Conservation (phyloP, 75 land plant genomes). For the Pinus taeda region DNA sequence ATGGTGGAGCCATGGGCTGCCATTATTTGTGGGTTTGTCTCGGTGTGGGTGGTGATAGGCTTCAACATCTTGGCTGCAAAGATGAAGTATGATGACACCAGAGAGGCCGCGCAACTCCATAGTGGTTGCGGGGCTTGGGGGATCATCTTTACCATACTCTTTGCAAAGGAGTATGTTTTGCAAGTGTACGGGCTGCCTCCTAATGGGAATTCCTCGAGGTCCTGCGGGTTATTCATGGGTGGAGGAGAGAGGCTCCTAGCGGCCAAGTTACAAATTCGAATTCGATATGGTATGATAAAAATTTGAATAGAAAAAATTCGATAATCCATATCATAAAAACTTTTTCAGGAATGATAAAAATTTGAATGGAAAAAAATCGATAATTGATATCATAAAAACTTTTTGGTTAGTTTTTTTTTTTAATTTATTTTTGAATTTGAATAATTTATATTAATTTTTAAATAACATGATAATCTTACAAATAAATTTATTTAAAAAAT, state of each 20-base stretch:
- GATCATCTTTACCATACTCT: constrained; percentile 65
- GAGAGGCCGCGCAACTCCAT: constrained; percentile 88
- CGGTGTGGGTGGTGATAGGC: constrained; percentile 70
- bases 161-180: constrained; percentile 62
- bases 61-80: constrained; percentile 45
- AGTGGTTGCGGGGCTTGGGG: constrained; percentile 96
- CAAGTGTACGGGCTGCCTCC: constrained; percentile 19
- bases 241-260: constrained; percentile 51
- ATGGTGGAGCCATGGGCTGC: constrained; percentile 88
- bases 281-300: no score
- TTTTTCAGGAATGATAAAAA: no score
- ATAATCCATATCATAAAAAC: no score
- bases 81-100: background rate
- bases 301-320: no score
- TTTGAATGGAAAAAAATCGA: no score
- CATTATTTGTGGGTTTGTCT: constrained; percentile 62
- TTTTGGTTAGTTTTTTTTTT: no score
- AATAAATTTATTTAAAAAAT: no score
- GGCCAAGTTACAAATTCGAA: background rate
- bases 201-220: constrained; percentile 1
- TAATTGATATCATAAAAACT: no score
- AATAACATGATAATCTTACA: no score
- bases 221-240: constrained; percentile 65
- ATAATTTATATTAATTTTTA: no score
- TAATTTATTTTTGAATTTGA: no score